A percentile compares a stretch with the other conserved stretches of the same genome.
These are phyloP conservation scores for Heterobasidion occidentale DNA, from an alignment of 1,284 basidiomycete species.

Conservation along the genomic window DNA sequence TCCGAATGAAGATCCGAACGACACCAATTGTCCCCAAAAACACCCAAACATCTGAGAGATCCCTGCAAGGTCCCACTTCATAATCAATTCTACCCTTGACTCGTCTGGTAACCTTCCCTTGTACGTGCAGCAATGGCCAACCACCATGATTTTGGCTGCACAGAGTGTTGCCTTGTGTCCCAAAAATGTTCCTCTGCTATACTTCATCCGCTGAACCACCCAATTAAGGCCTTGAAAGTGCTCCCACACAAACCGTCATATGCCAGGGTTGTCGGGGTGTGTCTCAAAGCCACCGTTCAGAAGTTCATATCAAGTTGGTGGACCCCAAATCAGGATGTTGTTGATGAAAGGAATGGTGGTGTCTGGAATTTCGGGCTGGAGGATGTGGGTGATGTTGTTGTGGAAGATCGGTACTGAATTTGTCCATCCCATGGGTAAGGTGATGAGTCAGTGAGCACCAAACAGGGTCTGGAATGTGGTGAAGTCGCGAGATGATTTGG, in stretches of 20 bases:
- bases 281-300: conserved; percentile 15
- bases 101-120: conserved; percentile 15
- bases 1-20: conserved; percentile 12
- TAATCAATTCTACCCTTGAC: conserved; percentile 3
- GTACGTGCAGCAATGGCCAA: conserved; percentile 20
- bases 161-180: conserved; percentile 12
- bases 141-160: conserved; percentile 13
- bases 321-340: conserved; percentile 17
- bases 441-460: conserved; percentile 14
- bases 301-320: conserved; percentile 10
- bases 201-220: conserved; percentile 20
- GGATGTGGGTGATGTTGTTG: conserved; percentile 23
- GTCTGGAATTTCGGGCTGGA: conserved; percentile 25
- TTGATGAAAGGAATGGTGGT: conserved; percentile 24
- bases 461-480: neutral
- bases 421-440: conserved; percentile 29
- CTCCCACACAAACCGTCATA: conserved; percentile 25
- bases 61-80: conserved; percentile 16
- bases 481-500: neutral
- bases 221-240: conserved; percentile 20
- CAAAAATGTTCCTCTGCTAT: conserved; percentile 18
- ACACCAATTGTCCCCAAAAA: conserved; percentile 11
- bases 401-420: conserved; percentile 28
- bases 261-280: conserved; percentile 21
- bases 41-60: conserved; percentile 2